phyloP scores from a whole-genome alignment of 164 flowering plant species.

The Platanus orientalis region DNA sequence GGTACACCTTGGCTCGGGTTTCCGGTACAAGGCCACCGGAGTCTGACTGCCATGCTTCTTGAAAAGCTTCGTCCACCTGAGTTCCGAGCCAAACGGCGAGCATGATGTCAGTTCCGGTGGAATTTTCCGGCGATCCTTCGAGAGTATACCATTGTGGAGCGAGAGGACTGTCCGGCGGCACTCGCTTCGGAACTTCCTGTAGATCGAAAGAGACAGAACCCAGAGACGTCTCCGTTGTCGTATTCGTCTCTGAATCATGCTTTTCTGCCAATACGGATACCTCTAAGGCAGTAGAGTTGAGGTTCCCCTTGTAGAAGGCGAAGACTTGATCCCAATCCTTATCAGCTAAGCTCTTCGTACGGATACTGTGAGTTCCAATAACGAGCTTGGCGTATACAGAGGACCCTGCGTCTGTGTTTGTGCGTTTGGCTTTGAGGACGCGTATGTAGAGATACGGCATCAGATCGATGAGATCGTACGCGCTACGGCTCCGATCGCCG shows the following conservation, averaged over 20 bases:
- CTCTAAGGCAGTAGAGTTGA: constrained; percentile 70
- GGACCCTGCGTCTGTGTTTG: constrained; percentile 16
- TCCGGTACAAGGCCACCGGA: constrained; percentile 80
- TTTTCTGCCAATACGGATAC: constrained; percentile 62
- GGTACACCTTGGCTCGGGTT: constrained; percentile 87
- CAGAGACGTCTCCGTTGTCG: constrained; percentile 28
- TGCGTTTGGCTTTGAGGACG: constrained; percentile 59
- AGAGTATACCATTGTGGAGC: constrained; percentile 97
- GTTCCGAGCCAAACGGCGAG: constrained; percentile 94
- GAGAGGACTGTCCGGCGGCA: constrained; percentile 93
- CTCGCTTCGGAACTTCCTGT: constrained; percentile 82
- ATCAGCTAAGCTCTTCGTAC: constrained; percentile 41
- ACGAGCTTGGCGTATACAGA: constrained; percentile 55
- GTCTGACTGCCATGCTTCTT: constrained; percentile 97
- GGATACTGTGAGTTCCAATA: constrained; percentile 72
- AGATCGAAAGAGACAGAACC: constrained; percentile 86
- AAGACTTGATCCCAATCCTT: constrained; percentile 94
- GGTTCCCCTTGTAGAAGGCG: constrained; percentile 73
- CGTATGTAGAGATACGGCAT: constrained; percentile 82
- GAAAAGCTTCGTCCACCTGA: constrained; percentile 93
- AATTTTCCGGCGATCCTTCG: constrained; percentile 47
- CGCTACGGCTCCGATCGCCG: constrained; percentile 35
- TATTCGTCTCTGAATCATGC: constrained; percentile 22
- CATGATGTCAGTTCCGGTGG: constrained; percentile 65
- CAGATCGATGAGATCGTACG: constrained; percentile 73